Evolutionary conservation across 495 filamentous ascomycete genomes (phyloP).

Genomic region (Terfezia boudieri): DNA sequence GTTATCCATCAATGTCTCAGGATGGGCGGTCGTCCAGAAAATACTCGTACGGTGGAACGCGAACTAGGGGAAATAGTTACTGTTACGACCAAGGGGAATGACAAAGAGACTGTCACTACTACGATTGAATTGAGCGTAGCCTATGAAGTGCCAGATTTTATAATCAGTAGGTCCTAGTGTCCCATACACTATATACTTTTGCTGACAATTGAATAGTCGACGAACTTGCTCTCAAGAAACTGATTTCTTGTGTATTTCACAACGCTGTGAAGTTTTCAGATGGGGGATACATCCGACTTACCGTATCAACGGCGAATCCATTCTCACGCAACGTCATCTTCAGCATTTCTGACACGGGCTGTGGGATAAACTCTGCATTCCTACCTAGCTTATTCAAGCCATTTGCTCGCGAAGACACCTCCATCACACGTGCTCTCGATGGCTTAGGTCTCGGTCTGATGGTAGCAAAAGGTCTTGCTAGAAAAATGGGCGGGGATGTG

Average conservation of each 20-base stretch:
- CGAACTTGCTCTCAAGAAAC: slow-evolving; percentile 48
- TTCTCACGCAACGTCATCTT: slow-evolving; percentile 35
- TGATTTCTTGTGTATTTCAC: slow-evolving; percentile 49
- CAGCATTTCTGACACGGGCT: slow-evolving; percentile 44
- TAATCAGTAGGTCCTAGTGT: slow-evolving; percentile 27
- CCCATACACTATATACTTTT: slow-evolving; percentile 1
- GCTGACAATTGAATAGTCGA: slow-evolving; percentile 26
- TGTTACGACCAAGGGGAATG: slow-evolving; percentile 35
- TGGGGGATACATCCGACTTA: slow-evolving; percentile 39
- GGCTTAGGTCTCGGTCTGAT: slow-evolving; percentile 53
- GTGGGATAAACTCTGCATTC: slow-evolving; percentile 49
- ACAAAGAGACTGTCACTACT: slow-evolving; percentile 34
- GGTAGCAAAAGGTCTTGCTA: slow-evolving; percentile 52
- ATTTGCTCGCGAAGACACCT: slow-evolving; percentile 50
- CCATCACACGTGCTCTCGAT: slow-evolving; percentile 47
- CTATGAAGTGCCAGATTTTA: slow-evolving; percentile 37
- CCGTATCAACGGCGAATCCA: slow-evolving; percentile 24
- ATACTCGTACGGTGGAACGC: slow-evolving; percentile 35
- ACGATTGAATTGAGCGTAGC: slow-evolving; percentile 48
- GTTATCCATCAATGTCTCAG: slow-evolving; percentile 49
- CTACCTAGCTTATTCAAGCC: slow-evolving; percentile 52
- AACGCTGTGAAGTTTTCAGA: slow-evolving; percentile 71
- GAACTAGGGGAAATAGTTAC: slow-evolving; percentile 45
- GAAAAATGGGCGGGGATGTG: slow-evolving; percentile 56
- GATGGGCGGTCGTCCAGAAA: slow-evolving; percentile 52